These are phyloP conservation scores for Biancaea sappan DNA, from an alignment of 306 rosid genomes.

Conservation along the genomic window DNA sequence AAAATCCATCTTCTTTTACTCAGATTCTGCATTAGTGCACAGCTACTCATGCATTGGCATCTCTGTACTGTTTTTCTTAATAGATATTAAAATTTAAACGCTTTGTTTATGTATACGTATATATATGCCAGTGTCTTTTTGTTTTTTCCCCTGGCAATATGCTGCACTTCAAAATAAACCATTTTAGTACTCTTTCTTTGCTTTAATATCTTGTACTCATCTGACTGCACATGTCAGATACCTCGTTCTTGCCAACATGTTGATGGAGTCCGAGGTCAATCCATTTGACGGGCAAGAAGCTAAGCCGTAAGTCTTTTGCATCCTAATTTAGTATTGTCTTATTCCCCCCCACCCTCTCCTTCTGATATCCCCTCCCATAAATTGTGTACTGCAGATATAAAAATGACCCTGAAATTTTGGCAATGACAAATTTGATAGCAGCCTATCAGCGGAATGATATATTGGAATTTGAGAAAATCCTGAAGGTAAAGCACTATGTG, in stretches of 20 bases:
- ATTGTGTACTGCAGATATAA: slow-evolving; percentile 63
- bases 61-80: neutral
- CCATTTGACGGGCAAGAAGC: slow-evolving; percentile 70
- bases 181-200: neutral
- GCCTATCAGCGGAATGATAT: slow-evolving; percentile 95
- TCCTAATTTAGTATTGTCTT: neutral
- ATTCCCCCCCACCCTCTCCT: neutral
- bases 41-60: neutral
- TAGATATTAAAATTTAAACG: neutral
- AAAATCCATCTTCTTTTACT: slow-evolving; percentile 19
- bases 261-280: slow-evolving; percentile 67
- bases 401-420: slow-evolving; percentile 96
- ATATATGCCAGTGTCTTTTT: neutral
- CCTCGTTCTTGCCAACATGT: slow-evolving; percentile 82
- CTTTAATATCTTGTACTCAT: slow-evolving; percentile 2
- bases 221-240: slow-evolving; percentile 52
- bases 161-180: neutral
- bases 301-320: slow-evolving; percentile 49
- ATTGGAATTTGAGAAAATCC: slow-evolving; percentile 91
- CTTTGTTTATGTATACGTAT: neutral
- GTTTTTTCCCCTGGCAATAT: neutral
- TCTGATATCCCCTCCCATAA: slow-evolving; percentile 20
- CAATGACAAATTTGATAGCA: slow-evolving; percentile 94
- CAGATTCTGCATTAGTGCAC: slow-evolving; percentile 3
- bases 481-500: slow-evolving; percentile 55